Evolutionary conservation across 2,329 filamentous ascomycete species (phyloP).

Genomic region (Aspergillus tanneri): DNA sequence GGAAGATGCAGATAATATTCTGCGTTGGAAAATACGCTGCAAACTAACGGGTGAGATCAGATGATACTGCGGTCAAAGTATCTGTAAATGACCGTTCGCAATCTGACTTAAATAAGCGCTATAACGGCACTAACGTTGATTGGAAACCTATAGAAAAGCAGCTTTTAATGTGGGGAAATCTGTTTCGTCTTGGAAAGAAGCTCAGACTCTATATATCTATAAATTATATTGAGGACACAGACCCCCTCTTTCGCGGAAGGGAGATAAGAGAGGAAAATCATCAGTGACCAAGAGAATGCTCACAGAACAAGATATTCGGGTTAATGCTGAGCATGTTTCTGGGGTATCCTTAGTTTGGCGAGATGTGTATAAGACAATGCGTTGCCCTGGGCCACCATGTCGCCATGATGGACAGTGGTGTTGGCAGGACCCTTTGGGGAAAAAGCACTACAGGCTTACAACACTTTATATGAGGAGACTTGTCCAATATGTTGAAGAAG

Average conservation of each 20-base stretch:
- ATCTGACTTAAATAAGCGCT: slow-evolving; percentile 21
- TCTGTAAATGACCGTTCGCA: slow-evolving; percentile 24
- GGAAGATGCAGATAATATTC: slow-evolving; percentile 16
- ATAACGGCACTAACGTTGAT: slow-evolving; percentile 24
- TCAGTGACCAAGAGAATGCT: slow-evolving; percentile 28
- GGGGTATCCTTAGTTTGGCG: slow-evolving; percentile 29
- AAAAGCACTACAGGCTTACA: slow-evolving; percentile 35
- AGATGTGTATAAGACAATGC: slow-evolving; percentile 34
- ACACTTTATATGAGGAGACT: slow-evolving; percentile 10
- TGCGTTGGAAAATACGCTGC: slow-evolving; percentile 19
- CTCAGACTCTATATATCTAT: slow-evolving; percentile 24
- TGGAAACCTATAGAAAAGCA: slow-evolving; percentile 24
- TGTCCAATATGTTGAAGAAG: slow-evolving; percentile 15
- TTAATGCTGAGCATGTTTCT: slow-evolving; percentile 25
- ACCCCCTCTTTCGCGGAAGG: slow-evolving; percentile 1
- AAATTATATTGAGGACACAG: slow-evolving; percentile 27
- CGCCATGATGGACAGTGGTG: slow-evolving; percentile 29
- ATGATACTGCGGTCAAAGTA: slow-evolving; percentile 24
- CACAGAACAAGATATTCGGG: slow-evolving; percentile 20
- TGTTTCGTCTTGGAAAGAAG: slow-evolving; percentile 24
- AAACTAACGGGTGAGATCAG: slow-evolving; percentile 22
- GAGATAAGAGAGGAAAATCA: slow-evolving; percentile 20
- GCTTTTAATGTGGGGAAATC: slow-evolving; percentile 21
- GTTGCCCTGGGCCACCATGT: slow-evolving; percentile 30
- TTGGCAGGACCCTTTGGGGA: slow-evolving; percentile 34